Percentiles rank a stretch among this genome's conserved stretches.
Evolutionary conservation across 345 rosid species (phyloP).

Genomic region (Durio zibethinus): DNA sequence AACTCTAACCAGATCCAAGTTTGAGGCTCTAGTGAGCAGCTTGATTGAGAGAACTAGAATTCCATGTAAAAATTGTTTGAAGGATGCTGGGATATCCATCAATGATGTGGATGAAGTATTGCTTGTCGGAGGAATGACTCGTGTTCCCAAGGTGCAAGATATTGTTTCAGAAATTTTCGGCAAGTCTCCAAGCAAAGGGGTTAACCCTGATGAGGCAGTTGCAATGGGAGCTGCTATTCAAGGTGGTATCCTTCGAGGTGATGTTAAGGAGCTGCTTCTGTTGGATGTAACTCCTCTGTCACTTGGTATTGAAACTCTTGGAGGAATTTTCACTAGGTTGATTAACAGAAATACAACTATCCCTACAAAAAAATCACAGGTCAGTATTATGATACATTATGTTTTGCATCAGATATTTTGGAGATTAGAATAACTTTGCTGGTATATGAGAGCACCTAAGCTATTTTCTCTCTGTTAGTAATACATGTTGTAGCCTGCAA

Average conservation of each 20-base stretch:
- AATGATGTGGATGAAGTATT: slow-evolving; percentile 31
- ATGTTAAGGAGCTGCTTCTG: slow-evolving; percentile 38
- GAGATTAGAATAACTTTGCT: not conserved
- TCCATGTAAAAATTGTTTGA: slow-evolving; percentile 35
- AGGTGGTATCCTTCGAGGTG: slow-evolving; percentile 38
- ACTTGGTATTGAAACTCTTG: slow-evolving; percentile 45
- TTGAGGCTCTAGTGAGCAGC: slow-evolving; percentile 25
- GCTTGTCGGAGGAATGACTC: slow-evolving; percentile 39
- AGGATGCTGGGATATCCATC: slow-evolving; percentile 31
- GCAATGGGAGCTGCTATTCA: slow-evolving; percentile 41
- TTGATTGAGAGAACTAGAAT: slow-evolving; percentile 31
- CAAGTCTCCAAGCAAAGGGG: slow-evolving; percentile 32
- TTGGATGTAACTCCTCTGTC: slow-evolving; percentile 41
- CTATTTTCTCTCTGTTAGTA: not conserved
- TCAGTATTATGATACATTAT: slow-evolving; percentile 2
- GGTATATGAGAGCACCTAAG: not conserved
- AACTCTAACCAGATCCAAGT: slow-evolving; percentile 35
- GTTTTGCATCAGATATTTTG: not conserved
- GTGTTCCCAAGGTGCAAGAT: slow-evolving; percentile 36
- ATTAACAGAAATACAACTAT: slow-evolving; percentile 45
- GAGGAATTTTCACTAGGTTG: slow-evolving; percentile 43
- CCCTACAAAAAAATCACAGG: slow-evolving; percentile 47
- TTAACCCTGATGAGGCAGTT: slow-evolving; percentile 36
- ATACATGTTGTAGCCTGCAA: not conserved
- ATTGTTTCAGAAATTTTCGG: slow-evolving; percentile 30